phyloP scores from a whole-genome alignment of 2,329 filamentous ascomycete species.

The Hymenoscyphus scutula region DNA sequence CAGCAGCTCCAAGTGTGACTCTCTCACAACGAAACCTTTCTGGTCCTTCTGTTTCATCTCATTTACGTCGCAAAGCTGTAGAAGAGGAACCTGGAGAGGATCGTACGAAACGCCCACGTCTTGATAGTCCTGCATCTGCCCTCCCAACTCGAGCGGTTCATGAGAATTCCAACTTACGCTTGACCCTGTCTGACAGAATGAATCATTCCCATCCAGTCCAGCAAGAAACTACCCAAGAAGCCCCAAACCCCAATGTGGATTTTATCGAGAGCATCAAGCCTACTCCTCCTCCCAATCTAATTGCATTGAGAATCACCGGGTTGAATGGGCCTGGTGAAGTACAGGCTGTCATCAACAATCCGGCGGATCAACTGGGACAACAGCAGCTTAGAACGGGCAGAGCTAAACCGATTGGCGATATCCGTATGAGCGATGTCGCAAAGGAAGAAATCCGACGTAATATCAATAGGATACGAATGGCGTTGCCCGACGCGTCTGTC shows the following conservation, averaged over 20 bases:
- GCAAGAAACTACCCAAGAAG: too few relatives aligned
- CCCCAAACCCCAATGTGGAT: too few relatives aligned
- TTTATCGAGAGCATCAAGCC: too few relatives aligned
- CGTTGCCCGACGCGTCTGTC: slow-evolving; percentile 48
- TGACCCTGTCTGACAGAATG: too few relatives aligned
- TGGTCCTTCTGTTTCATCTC: background rate
- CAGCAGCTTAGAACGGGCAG: slow-evolving; percentile 39
- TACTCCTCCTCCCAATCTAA: too few relatives aligned
- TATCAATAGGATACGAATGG: slow-evolving; percentile 49
- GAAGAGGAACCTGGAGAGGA: slow-evolving; percentile 16
- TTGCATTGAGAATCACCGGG: slow-evolving; percentile 13
- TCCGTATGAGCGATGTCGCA: slow-evolving; percentile 47
- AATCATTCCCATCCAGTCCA: too few relatives aligned
- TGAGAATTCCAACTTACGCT: too few relatives aligned
- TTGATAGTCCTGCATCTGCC: slow-evolving; percentile 3
- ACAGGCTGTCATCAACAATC: slow-evolving; percentile 24
- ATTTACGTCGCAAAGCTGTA: slow-evolving; percentile 24
- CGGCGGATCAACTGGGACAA: slow-evolving; percentile 22
- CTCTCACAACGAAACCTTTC: background rate
- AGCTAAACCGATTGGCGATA: slow-evolving; percentile 45
- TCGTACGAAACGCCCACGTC: slow-evolving; percentile 24
- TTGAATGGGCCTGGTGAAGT: slow-evolving; percentile 45
- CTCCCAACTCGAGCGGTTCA: too few relatives aligned
- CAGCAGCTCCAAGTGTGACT: background rate
- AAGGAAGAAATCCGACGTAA: slow-evolving; percentile 50